Evolutionary conservation across 108 stramenopile species (phyloP).

Genomic region (Pseudonitzschia multistriata): DNA sequence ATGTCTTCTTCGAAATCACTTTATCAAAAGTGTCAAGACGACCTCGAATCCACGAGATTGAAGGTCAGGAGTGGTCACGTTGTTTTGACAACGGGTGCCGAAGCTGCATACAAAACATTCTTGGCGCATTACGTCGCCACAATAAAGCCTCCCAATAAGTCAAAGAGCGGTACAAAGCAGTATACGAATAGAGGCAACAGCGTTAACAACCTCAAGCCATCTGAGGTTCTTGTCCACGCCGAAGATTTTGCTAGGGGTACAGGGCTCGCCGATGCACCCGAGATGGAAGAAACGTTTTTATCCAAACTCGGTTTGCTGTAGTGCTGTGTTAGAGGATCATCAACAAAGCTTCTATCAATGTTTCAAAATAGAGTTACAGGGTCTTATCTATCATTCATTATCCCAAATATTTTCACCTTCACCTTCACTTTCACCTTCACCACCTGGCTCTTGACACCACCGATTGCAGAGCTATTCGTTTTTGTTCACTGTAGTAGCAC

Average conservation of each 20-base stretch:
- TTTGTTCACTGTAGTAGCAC: too few species aligned
- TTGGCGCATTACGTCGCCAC: slow-evolving; percentile 32
- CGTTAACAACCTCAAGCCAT: slow-evolving; percentile 9
- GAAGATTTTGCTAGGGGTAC: slow-evolving; percentile 17
- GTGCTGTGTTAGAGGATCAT: too few species aligned
- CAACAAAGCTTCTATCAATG: too few species aligned
- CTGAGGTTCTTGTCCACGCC: slow-evolving; percentile 8
- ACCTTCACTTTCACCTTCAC: too few species aligned
- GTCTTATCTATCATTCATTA: too few species aligned
- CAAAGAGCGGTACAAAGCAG: background rate
- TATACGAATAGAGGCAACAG: background rate
- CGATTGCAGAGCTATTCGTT: too few species aligned
- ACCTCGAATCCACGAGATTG: slow-evolving; percentile 4
- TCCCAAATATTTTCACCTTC: too few species aligned
- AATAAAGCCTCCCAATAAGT: background rate
- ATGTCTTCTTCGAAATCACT: slow-evolving; percentile 1
- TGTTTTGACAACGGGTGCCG: slow-evolving; percentile 33
- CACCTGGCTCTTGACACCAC: too few species aligned
- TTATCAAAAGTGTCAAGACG: slow-evolving; percentile 4
- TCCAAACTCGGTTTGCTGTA: slow-evolving; percentile 1
- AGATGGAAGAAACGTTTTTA: slow-evolving; percentile 24
- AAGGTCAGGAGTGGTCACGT: slow-evolving; percentile 37
- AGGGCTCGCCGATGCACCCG: slow-evolving; percentile 19
- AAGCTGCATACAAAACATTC: slow-evolving; percentile 35
- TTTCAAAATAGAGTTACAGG: too few species aligned